Conservation (phyloP, 1,284 basidiomycete genomes). For the Testicularia cyperi region DNA sequence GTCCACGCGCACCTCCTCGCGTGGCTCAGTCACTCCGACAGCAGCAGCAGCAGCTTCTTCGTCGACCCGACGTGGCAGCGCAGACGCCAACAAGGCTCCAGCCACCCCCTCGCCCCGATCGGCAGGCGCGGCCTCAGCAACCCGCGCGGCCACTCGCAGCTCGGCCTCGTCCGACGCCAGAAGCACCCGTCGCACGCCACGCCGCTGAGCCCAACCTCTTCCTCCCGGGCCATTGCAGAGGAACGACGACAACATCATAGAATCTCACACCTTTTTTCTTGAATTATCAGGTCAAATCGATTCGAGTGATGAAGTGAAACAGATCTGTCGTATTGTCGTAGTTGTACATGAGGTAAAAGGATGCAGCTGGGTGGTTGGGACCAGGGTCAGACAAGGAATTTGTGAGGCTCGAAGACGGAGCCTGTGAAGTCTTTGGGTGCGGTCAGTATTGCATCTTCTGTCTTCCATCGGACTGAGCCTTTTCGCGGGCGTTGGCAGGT, state of each 20-base stretch:
- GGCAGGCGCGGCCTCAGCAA: constrained; percentile 10
- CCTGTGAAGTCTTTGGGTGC: too few species aligned
- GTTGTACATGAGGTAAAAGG: too few species aligned
- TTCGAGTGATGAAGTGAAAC: too few species aligned
- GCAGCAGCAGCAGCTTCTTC: constrained; percentile 6
- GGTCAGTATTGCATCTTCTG: constrained; percentile 13
- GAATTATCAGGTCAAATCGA: too few species aligned
- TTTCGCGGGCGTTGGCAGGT: constrained; percentile 68
- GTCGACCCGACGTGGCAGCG: constrained; percentile 15
- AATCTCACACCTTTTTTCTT: too few species aligned
- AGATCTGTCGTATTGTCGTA: too few species aligned
- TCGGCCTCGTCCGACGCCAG: constrained; percentile 14
- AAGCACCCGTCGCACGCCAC: constrained; percentile 28
- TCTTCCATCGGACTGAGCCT: constrained; percentile 62
- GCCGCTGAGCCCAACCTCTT: constrained; percentile 7
- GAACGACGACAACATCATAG: too few species aligned
- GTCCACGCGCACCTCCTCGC: too few species aligned
- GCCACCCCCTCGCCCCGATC: constrained; percentile 18
- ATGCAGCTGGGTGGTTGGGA: too few species aligned
- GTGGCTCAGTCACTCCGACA: background rate
- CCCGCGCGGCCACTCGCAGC: constrained; percentile 22
- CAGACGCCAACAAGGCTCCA: constrained; percentile 14
- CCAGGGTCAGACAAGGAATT: too few species aligned
- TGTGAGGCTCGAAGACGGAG: too few species aligned
- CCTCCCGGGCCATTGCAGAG: background rate